A percentile compares a stretch with the other conserved stretches of the same genome.
Evolutionary conservation across 2,329 filamentous ascomycete genomes (phyloP).

Genomic region (Aspergillus phoenicis): DNA sequence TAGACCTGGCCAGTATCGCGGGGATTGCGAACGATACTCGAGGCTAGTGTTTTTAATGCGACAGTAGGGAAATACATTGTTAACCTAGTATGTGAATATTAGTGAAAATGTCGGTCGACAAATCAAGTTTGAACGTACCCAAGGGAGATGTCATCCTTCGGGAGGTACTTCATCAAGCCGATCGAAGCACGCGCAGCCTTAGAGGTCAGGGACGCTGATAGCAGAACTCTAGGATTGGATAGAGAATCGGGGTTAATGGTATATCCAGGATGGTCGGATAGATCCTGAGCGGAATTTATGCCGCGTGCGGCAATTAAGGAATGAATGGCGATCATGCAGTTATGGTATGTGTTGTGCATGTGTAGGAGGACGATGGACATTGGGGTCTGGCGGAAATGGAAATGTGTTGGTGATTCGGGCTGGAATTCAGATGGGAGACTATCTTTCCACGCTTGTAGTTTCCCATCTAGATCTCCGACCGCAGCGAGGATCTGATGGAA

Average conservation of each 20-base stretch:
- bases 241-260: not conserved
- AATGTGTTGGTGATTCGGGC: slow-evolving; percentile 9
- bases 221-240: slow-evolving; percentile 11
- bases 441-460: slow-evolving; percentile 18
- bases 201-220: slow-evolving; percentile 18
- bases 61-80: slow-evolving; percentile 22
- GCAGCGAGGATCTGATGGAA: slow-evolving; percentile 16
- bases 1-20: slow-evolving; percentile 13
- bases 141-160: slow-evolving; percentile 14
- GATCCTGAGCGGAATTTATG: slow-evolving; percentile 10
- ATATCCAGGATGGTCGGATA: not conserved
- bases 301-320: slow-evolving; percentile 12
- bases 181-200: slow-evolving; percentile 24
- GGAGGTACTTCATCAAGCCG: slow-evolving; percentile 19
- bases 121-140: slow-evolving; percentile 13
- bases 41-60: slow-evolving; percentile 20
- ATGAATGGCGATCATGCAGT: slow-evolving; percentile 25
- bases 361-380: slow-evolving; percentile 16
- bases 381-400: not conserved
- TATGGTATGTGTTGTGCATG: slow-evolving; percentile 22
- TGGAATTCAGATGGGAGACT: slow-evolving; percentile 16
- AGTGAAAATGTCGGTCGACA: too few relatives aligned
- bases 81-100: not conserved
- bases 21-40: slow-evolving; percentile 19
- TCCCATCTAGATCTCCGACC: slow-evolving; percentile 16